Evolutionary conservation across 2,329 filamentous ascomycete species (phyloP).

Genomic region (Xylaria multiplex): DNA sequence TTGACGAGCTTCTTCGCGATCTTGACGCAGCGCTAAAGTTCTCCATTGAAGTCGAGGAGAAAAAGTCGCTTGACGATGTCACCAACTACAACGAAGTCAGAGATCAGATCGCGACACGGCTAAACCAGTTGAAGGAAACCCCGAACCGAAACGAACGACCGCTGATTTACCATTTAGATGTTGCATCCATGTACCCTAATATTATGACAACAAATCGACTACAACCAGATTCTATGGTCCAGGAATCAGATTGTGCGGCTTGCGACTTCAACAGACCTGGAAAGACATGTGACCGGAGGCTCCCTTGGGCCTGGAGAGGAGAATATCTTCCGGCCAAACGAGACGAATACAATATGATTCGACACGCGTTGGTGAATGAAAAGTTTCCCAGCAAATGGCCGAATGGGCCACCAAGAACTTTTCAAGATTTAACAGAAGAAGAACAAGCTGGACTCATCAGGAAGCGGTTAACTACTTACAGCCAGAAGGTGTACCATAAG

Average conservation of each 20-base stretch:
- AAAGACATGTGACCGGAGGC: conserved; percentile 92
- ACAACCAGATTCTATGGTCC: conserved; percentile 98
- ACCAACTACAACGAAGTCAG: conserved; percentile 87
- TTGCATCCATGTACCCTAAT: conserved; percentile 99
- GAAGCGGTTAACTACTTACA: conserved; percentile 90
- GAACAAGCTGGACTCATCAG: conserved; percentile 84
- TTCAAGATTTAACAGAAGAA: conserved; percentile 81
- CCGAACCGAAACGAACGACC: conserved; percentile 87
- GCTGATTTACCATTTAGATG: conserved; percentile 96
- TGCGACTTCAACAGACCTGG: conserved; percentile 98
- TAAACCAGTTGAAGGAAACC: conserved; percentile 79
- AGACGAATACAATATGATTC: conserved; percentile 99
- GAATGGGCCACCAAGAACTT: conserved; percentile 75
- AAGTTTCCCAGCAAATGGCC: conserved; percentile 84
- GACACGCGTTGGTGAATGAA: conserved; percentile 89
- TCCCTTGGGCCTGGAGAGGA: conserved; percentile 98
- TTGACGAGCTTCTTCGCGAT: conserved; percentile 88
- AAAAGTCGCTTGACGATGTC: conserved; percentile 82
- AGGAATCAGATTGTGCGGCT: conserved; percentile 93
- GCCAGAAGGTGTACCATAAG: conserved; percentile 99
- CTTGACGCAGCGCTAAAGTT: conserved; percentile 90
- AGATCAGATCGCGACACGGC: conserved; percentile 76
- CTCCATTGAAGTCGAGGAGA: conserved; percentile 84
- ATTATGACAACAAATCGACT: conserved; percentile 99
- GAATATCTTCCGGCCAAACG: conserved; percentile 96